These are phyloP conservation scores for Erigeron canadensis DNA, from an alignment of 129 eudicot species.

Conservation along the genomic window DNA sequence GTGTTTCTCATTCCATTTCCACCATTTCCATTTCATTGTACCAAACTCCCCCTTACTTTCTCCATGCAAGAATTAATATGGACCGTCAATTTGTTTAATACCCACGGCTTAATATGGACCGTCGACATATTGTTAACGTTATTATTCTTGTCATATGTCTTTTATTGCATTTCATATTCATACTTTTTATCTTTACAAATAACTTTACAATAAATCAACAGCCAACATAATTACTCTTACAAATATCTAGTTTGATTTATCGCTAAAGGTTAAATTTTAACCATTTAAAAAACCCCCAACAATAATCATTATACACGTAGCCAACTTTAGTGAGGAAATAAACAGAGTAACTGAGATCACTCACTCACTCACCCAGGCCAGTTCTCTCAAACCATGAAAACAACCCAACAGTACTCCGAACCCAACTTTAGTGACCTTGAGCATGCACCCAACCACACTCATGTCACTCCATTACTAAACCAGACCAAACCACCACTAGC, in stretches of 20 bases:
- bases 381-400: slow-evolving; percentile 24
- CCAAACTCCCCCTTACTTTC: too few species aligned
- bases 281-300: not conserved
- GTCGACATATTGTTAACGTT: too few species aligned
- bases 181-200: too few species aligned
- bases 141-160: too few species aligned
- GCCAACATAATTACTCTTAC: not conserved
- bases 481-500: slow-evolving; percentile 27
- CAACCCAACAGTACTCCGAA: slow-evolving; percentile 4
- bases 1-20: too few species aligned
- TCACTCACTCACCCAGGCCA: not conserved
- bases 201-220: not conserved
- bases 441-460: slow-evolving; percentile 29
- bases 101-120: not conserved
- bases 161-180: too few species aligned
- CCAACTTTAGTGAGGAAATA: not conserved
- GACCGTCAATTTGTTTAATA: not conserved
- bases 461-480: slow-evolving; percentile 31
- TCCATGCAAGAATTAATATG: too few species aligned
- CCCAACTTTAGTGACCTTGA: slow-evolving; percentile 40
- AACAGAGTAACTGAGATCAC: not conserved
- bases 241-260: not conserved
- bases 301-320: not conserved
- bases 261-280: not conserved
- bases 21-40: too few species aligned